A percentile compares a stretch with the other conserved stretches of the same genome.
These are phyloP conservation scores for Sphaerulina populicola DNA, from an alignment of 2,329 filamentous ascomycete species.

Conservation along the genomic window DNA sequence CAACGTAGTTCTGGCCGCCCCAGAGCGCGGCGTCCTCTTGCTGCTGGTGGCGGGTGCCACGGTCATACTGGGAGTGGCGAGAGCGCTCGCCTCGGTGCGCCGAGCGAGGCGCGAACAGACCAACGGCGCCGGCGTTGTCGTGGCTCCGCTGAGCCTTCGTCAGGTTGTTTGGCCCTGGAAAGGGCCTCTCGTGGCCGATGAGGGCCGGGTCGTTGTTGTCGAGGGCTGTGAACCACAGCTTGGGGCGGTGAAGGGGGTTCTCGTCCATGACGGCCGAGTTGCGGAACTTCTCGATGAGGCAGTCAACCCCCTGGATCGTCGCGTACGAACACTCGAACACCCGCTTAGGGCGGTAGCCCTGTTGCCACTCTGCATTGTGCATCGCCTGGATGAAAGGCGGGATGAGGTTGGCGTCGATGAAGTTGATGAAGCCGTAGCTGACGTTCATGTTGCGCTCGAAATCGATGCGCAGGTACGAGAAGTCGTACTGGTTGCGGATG, in stretches of 20 bases:
- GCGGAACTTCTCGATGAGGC: slow-evolving; percentile 85
- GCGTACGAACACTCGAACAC: slow-evolving; percentile 88
- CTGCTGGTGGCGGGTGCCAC: slow-evolving; percentile 53
- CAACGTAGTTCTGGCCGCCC: slow-evolving; percentile 7
- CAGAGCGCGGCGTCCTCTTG: slow-evolving; percentile 25
- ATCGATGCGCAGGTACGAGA: slow-evolving; percentile 84
- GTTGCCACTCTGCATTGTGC: slow-evolving; percentile 50
- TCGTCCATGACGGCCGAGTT: slow-evolving; percentile 96
- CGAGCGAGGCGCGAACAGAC: slow-evolving; percentile 75
- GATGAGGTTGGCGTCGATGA: slow-evolving; percentile 68
- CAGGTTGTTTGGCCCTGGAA: slow-evolving; percentile 72
- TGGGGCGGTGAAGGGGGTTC: slow-evolving; percentile 69
- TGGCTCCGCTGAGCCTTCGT: slow-evolving; percentile 82
- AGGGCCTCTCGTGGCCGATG: slow-evolving; percentile 63
- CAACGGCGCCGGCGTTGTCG: slow-evolving; percentile 77
- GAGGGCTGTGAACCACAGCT: slow-evolving; percentile 55
- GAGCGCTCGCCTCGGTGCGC: slow-evolving; percentile 62
- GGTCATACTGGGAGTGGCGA: slow-evolving; percentile 69
- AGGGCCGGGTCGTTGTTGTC: slow-evolving; percentile 36
- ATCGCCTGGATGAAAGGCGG: slow-evolving; percentile 41
- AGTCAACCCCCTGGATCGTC: slow-evolving; percentile 91
- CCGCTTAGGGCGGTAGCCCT: slow-evolving; percentile 56
- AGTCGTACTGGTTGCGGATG: slow-evolving; percentile 78
- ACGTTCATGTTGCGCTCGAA: slow-evolving; percentile 54
- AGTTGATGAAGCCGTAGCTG: slow-evolving; percentile 96